Evolutionary conservation across 148 eudicot genomes (phyloP), one percentile per base, ranked within the genome.

Genomic region (Cornus controversa): DNA sequence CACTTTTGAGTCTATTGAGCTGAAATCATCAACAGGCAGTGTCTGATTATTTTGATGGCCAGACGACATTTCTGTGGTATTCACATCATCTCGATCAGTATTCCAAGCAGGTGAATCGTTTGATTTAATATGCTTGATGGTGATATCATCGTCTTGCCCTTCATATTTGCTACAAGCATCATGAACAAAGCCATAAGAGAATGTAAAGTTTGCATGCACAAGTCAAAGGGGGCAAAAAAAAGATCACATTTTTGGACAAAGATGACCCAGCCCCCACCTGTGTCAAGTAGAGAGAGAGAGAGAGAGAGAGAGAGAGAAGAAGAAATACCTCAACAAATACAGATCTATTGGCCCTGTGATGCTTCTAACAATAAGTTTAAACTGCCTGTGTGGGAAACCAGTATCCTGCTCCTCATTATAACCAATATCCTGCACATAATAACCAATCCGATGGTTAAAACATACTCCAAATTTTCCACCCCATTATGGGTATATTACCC

Each of bases 341-440:
- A 82, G 28, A 66, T 75, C 79, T 31, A 85, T 83, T 70, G 90
- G 86, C 47, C 88, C 88, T 23, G 80, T 81, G 31, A 63, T 63
- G 86, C 90, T 87, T 77, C 86, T 83, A 36, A 85, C 78, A 23
- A 57, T 71, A 69, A 87, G 88, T 75, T 66, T 77, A 73, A 62
- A 83, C 78, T 80, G 82, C 78, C 77, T 81, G 73, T 75, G 69
- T 18, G 54, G 50, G 28, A 75, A 77, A 45, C 34, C 45, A 50
- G 40, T 63, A 26, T 79, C 86, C 90, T 87, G 80, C 66, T 76
- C n/a, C n/a, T n/a, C n/a, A n/a, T n/a, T n/a, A n/a, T n/a, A 77
- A 45, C 34, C 45, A 50, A 40, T 63, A 26, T 79, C 86, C 90
- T 87, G 80, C 66, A 72, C 54, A 26, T 14, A 71, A 67, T 23